Percentiles rank a stretch among this genome's conserved stretches.
These are phyloP conservation scores for Gossypium lobatum DNA, from an alignment of 441 rosid species.

Conservation along the genomic window DNA sequence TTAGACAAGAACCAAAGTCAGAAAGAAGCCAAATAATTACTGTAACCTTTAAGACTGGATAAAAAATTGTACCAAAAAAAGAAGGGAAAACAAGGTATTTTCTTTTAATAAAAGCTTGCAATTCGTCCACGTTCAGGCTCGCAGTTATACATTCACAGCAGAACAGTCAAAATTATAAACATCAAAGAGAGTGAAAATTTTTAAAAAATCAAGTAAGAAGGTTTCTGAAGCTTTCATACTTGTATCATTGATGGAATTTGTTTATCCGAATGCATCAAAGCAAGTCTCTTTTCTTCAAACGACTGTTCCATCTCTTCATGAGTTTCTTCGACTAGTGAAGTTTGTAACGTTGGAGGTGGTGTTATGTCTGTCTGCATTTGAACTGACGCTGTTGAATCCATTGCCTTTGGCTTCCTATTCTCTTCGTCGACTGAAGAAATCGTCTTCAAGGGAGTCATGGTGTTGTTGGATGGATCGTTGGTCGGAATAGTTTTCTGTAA, in stretches of 20 bases:
- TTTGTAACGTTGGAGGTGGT: constrained; percentile 31
- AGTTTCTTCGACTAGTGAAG: constrained; percentile 24
- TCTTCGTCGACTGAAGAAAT: constrained; percentile 42
- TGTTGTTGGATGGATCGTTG: constrained; percentile 25
- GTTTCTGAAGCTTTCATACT: constrained; percentile 22
- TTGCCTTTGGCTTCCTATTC: constrained; percentile 55
- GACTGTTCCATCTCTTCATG: constrained; percentile 47
- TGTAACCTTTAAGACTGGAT: no score
- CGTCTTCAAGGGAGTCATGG: constrained; percentile 44
- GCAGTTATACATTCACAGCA: not conserved
- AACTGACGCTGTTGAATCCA: constrained; percentile 57
- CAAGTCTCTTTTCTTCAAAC: constrained; percentile 81
- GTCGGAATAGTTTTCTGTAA: constrained; percentile 29
- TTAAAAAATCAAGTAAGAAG: not conserved
- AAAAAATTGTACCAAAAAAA: no score
- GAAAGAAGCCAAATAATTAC: no score
- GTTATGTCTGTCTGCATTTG: constrained; percentile 68
- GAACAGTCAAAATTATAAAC: constrained; percentile 4
- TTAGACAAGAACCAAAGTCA: no score
- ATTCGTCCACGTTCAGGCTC: not conserved
- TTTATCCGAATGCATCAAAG: constrained; percentile 43
- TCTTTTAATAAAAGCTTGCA: not conserved
- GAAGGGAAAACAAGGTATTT: no score
- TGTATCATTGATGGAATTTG: constrained; percentile 37
- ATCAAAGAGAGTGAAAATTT: not conserved